Evolutionary conservation across 306 rosid species (phyloP).

Genomic region (Vigna reflexopilosa): DNA sequence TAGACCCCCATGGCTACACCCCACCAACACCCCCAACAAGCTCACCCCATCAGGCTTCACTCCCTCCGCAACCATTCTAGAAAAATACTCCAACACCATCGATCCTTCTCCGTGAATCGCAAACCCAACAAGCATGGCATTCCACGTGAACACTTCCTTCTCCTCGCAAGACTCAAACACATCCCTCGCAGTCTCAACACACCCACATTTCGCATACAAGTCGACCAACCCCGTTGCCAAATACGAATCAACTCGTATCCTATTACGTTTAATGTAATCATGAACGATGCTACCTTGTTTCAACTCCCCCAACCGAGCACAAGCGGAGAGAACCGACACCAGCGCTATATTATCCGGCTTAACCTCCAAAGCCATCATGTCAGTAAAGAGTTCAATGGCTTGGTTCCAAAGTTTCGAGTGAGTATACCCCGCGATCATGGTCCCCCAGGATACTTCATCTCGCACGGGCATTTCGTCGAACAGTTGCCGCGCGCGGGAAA

Average conservation of each 20-base stretch:
- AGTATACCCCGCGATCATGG: constrained; percentile 70
- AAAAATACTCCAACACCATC: constrained; percentile 51
- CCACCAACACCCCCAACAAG: constrained; percentile 71
- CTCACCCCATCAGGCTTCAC: constrained; percentile 71
- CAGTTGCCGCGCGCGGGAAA: constrained; percentile 52
- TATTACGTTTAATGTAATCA: constrained; percentile 50
- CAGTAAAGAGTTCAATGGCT: constrained; percentile 57
- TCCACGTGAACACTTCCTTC: constrained; percentile 73
- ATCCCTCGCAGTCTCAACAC: constrained; percentile 60
- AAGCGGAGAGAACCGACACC: constrained; percentile 79
- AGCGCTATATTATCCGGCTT: constrained; percentile 66
- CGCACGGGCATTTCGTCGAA: constrained; percentile 63
- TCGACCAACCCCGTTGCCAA: constrained; percentile 78
- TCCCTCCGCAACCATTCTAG: constrained; percentile 56
- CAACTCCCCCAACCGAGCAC: constrained; percentile 68
- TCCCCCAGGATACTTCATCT: constrained; percentile 75
- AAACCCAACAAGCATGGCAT: constrained; percentile 81
- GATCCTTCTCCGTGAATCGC: constrained; percentile 75
- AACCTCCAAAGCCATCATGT: constrained; percentile 52
- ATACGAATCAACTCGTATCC: constrained; percentile 56
- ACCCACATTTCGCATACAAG: constrained; percentile 80
- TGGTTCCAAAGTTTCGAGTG: constrained; percentile 49
- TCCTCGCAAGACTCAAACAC: constrained; percentile 57
- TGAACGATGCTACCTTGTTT: constrained; percentile 68
- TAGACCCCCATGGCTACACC: constrained; percentile 79